Percentiles rank a stretch among this genome's conserved stretches.
These are phyloP conservation scores for Exophiala dermatitidis DNA, from an alignment of 2,329 filamentous ascomycete species.

Conservation along the genomic window DNA sequence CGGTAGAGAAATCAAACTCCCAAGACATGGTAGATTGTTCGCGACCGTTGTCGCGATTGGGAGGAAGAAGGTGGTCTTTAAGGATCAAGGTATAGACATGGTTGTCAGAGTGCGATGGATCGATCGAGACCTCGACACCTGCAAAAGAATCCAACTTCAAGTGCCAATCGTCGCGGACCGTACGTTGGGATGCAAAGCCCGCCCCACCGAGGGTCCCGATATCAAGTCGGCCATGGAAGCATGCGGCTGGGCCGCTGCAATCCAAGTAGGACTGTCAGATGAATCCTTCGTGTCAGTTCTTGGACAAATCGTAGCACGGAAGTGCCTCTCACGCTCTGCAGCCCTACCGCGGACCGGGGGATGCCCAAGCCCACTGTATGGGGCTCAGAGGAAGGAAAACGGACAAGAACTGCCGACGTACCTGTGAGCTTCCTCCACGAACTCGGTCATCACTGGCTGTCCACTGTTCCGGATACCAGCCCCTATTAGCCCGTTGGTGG, in stretches of 20 bases:
- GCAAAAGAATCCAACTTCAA: conserved; percentile 60
- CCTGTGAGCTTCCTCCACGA: conserved; percentile 62
- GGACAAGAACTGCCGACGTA: conserved; percentile 26
- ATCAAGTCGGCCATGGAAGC: conserved; percentile 64
- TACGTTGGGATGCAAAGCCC: conserved; percentile 74
- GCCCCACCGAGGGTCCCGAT: conserved; percentile 69
- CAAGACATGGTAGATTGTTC: conserved; percentile 66
- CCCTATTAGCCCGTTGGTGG: conserved; percentile 12
- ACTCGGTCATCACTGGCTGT: conserved; percentile 66
- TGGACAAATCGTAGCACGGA: neutral
- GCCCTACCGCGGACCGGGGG: too few species aligned
- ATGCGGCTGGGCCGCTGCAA: conserved; percentile 36
- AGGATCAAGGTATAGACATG: conserved; percentile 68
- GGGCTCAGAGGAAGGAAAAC: neutral
- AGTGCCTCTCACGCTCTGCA: neutral
- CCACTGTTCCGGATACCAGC: conserved; percentile 57
- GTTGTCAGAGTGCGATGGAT: conserved; percentile 45
- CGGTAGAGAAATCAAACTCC: conserved; percentile 58
- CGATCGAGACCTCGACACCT: conserved; percentile 52
- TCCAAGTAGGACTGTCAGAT: conserved; percentile 43
- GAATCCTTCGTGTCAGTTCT: conserved; percentile 3
- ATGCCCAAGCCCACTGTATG: too few species aligned
- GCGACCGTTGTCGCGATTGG: conserved; percentile 54
- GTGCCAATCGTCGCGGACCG: conserved; percentile 47
- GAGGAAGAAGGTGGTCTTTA: conserved; percentile 60